phyloP scores from a whole-genome alignment of 164 flowering plant species.

The Berberis vulgaris region DNA sequence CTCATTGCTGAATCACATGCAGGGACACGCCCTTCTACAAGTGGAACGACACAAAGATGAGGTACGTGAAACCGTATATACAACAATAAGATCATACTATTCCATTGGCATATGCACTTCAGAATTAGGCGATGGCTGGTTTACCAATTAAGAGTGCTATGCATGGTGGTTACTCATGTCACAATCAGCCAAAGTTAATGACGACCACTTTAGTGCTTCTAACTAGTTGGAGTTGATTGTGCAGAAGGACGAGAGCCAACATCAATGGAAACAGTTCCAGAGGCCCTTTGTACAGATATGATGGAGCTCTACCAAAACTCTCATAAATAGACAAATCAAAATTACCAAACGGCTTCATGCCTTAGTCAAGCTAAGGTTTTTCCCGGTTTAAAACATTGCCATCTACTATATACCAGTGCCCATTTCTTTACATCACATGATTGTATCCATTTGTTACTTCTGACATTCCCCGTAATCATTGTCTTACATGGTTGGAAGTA shows the following conservation, averaged over 20 bases:
- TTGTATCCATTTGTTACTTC: too few species aligned
- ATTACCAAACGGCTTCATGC: too few species aligned
- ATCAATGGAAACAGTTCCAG: slow-evolving; percentile 22
- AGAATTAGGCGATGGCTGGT: too few species aligned
- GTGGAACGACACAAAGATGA: slow-evolving; percentile 23
- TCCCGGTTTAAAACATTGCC: slow-evolving; percentile 12
- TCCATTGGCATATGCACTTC: too few species aligned
- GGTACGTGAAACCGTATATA: slow-evolving; percentile 9
- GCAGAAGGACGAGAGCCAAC: slow-evolving; percentile 17
- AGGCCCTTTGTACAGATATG: slow-evolving; percentile 28
- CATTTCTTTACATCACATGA: too few species aligned
- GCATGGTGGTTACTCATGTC: too few species aligned
- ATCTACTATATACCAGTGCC: background rate
- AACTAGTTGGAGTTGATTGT: background rate
- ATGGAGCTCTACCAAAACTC: slow-evolving; percentile 24
- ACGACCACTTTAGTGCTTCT: background rate
- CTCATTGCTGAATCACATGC: slow-evolving; percentile 17
- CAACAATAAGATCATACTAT: background rate
- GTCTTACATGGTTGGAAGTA: too few species aligned
- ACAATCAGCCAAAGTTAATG: too few species aligned
- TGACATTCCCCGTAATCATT: too few species aligned
- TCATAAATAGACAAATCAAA: slow-evolving; percentile 16
- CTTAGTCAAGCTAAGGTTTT: slow-evolving; percentile 19
- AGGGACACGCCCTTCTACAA: slow-evolving; percentile 19
- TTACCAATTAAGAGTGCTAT: too few species aligned